phyloP scores from a whole-genome alignment of 371 early-diverging fungal genomes.

The Mucor saturninus region DNA sequence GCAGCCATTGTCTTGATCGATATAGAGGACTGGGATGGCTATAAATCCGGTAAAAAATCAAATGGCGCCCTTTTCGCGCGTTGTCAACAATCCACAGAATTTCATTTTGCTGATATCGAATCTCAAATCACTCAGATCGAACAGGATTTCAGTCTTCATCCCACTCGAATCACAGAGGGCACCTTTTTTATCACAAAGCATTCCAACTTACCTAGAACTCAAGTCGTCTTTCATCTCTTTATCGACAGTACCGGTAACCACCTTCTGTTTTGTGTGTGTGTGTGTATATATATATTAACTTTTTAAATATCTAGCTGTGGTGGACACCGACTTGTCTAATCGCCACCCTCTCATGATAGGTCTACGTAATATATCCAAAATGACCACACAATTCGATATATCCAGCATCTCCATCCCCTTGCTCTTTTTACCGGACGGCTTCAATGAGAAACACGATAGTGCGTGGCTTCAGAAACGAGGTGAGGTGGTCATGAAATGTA shows the following conservation, averaged over 20 bases:
- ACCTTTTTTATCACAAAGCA: conserved; percentile 80
- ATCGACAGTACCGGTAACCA: conserved; percentile 55
- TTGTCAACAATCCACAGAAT: conserved; percentile 74
- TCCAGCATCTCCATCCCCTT: conserved; percentile 69
- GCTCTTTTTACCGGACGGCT: conserved; percentile 65
- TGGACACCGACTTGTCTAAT: conserved; percentile 47
- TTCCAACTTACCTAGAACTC: conserved; percentile 75
- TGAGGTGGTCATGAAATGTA: conserved; percentile 65
- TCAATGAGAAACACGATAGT: conserved; percentile 37
- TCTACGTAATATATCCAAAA: conserved; percentile 66
- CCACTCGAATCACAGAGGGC: conserved; percentile 58
- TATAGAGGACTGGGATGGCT: conserved; percentile 63
- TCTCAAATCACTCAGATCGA: conserved; percentile 64
- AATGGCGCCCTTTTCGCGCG: conserved; percentile 71
- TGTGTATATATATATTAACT: neutral
- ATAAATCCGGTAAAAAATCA: conserved; percentile 65
- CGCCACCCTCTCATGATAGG: conserved; percentile 65
- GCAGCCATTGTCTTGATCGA: conserved; percentile 69
- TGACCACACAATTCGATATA: conserved; percentile 72
- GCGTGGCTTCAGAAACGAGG: conserved; percentile 54
- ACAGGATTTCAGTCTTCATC: conserved; percentile 47
- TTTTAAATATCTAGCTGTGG: conserved; percentile 29
- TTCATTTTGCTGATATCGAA: conserved; percentile 78
- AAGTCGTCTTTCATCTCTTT: conserved; percentile 77
- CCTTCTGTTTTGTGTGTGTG: conserved; percentile 4